Conservation (phyloP, 1,139 yeast genomes). For the Pichia sp. region DNA sequence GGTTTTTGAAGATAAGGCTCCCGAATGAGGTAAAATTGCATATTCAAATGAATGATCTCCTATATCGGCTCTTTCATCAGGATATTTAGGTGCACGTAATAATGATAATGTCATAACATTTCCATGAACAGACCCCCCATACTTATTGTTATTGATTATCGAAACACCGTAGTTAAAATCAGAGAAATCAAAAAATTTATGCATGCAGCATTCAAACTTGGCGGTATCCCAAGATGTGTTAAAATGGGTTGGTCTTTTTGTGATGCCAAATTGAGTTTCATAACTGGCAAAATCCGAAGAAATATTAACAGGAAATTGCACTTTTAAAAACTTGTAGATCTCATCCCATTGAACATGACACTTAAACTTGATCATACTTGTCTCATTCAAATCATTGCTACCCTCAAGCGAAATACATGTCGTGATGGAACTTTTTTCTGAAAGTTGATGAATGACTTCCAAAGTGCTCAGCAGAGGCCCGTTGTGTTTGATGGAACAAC, state of each 20-base stretch:
- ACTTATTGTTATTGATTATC: conserved; percentile 74
- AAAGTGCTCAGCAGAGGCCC: conserved; percentile 59
- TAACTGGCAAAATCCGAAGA: conserved; percentile 70
- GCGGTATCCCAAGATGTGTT: conserved; percentile 96
- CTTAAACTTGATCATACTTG: conserved; percentile 39
- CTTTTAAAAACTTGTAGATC: conserved; percentile 80
- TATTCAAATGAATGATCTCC: conserved; percentile 78
- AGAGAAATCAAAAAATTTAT: conserved; percentile 86
- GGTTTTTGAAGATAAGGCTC: conserved; percentile 52
- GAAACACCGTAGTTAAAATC: conserved; percentile 87
- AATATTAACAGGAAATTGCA: conserved; percentile 87
- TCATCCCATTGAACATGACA: conserved; percentile 83
- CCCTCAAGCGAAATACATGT: conserved; percentile 71
- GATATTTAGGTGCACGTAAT: conserved; percentile 80
- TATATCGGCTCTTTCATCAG: conserved; percentile 91
- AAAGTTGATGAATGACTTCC: conserved; percentile 50
- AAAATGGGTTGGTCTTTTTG: conserved; percentile 86
- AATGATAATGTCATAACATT: conserved; percentile 77
- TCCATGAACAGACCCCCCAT: conserved; percentile 90
- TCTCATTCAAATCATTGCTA: conserved; percentile 25
- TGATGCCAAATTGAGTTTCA: conserved; percentile 90
- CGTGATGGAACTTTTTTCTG: conserved; percentile 47
- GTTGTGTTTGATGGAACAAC: conserved; percentile 41
- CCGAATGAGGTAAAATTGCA: conserved; percentile 76
- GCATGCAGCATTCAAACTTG: conserved; percentile 92